Conservation (phyloP, 2,329 filamentous ascomycete species). For the Myrmaecium sp. region DNA sequence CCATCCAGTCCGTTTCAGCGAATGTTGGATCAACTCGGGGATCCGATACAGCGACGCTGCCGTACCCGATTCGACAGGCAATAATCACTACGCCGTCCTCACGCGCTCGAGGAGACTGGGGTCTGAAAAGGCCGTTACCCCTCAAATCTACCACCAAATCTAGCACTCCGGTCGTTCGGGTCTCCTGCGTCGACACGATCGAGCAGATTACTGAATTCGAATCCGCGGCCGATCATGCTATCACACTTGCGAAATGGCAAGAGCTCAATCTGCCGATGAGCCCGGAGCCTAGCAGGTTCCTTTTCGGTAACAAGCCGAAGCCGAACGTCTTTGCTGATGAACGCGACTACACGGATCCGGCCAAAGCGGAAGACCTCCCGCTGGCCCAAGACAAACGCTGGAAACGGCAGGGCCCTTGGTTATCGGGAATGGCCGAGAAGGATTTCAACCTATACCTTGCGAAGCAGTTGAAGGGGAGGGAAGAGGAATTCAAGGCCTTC, state of each 20-base stretch:
- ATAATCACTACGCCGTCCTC: conserved; percentile 63
- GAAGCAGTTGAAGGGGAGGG: not conserved
- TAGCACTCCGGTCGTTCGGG: conserved; percentile 53
- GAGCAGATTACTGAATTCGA: conserved; percentile 83
- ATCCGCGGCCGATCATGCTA: conserved; percentile 63
- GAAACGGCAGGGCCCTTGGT: conserved; percentile 42
- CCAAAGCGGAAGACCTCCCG: conserved; percentile 6
- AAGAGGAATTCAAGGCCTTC: conserved; percentile 11
- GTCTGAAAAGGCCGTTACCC: conserved; percentile 72
- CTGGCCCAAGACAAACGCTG: conserved; percentile 22
- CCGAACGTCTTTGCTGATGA: conserved; percentile 24
- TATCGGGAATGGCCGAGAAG: conserved; percentile 36
- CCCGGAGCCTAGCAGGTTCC: conserved; percentile 8
- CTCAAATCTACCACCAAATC: conserved; percentile 55
- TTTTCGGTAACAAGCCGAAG: conserved; percentile 4
- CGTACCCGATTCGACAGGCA: conserved; percentile 67
- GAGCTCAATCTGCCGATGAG: conserved; percentile 60
- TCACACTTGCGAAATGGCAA: conserved; percentile 72
- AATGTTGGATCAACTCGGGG: conserved; percentile 23
- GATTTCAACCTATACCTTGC: conserved; percentile 16
- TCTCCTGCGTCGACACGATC: conserved; percentile 65
- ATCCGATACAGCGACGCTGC: conserved; percentile 55
- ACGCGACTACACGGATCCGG: conserved; percentile 26
- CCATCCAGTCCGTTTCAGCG: conserved; percentile 29
- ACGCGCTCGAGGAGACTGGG: conserved; percentile 71